Evolutionary conservation across 2,329 filamentous ascomycete genomes (phyloP).

Genomic region (Torrubiellomyces zombiae): DNA sequence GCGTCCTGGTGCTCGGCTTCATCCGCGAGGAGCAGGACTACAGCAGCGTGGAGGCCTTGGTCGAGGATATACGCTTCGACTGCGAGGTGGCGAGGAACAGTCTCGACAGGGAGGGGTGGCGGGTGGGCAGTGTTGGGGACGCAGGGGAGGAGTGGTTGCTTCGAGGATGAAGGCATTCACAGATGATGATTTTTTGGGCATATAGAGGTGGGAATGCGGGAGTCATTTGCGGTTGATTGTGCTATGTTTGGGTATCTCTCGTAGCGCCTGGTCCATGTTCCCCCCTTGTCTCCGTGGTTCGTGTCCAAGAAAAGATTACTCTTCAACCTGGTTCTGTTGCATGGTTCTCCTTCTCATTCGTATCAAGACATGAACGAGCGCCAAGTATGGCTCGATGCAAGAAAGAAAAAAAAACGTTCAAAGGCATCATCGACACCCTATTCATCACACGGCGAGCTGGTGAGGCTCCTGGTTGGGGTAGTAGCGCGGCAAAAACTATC

Average conservation of each 20-base stretch:
- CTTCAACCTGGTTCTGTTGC: too few species aligned
- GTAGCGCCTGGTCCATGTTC: too few species aligned
- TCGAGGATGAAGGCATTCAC: too few species aligned
- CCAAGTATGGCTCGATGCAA: conserved; percentile 1
- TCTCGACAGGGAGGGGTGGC: conserved; percentile 49
- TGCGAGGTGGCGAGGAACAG: conserved; percentile 67
- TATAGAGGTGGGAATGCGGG: too few species aligned
- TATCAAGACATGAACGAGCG: too few species aligned
- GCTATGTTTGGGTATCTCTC: too few species aligned
- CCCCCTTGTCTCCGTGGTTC: too few species aligned
- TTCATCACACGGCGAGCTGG: conserved; percentile 34
- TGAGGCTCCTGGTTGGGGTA: conserved; percentile 38
- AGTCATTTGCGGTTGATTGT: too few species aligned
- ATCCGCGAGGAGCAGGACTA: conserved; percentile 87
- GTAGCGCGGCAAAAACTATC: conserved; percentile 42
- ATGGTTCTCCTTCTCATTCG: too few species aligned
- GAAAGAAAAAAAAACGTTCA: conserved; percentile 10
- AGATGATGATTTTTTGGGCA: too few species aligned
- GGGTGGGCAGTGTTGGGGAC: conserved; percentile 19
- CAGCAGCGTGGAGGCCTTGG: conserved; percentile 61
- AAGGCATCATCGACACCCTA: conserved; percentile 1
- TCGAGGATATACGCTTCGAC: conserved; percentile 78
- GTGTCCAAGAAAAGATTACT: too few species aligned
- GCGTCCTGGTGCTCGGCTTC: conserved; percentile 68
- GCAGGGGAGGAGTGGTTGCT: conserved; percentile 20